A percentile compares a stretch with the other conserved stretches of the same genome.
phyloP scores from a whole-genome alignment of 164 flowering plant species.

The Santalum album region DNA sequence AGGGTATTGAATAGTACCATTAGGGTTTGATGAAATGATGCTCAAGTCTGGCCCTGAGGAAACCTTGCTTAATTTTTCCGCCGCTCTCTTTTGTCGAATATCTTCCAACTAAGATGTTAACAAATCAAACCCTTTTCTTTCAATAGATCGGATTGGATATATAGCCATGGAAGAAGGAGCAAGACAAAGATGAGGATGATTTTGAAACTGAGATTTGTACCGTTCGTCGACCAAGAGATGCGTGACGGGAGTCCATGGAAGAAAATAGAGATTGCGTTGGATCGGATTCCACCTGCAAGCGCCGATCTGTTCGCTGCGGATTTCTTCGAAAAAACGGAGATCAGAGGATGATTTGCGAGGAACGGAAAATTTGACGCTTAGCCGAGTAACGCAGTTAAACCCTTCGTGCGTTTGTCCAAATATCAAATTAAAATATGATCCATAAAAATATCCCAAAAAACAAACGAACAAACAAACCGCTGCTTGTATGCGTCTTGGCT shows the following conservation, averaged over 20 bases:
- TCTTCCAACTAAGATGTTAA: slow-evolving; percentile 59
- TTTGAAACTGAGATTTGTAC: slow-evolving; percentile 32
- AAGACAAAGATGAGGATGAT: too few relatives aligned
- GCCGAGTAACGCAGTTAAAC: too few relatives aligned
- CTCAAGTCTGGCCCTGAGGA: slow-evolving; percentile 69
- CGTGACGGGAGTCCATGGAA: slow-evolving; percentile 68
- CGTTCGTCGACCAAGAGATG: slow-evolving; percentile 79
- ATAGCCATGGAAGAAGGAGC: too few relatives aligned
- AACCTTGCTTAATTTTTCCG: slow-evolving; percentile 59
- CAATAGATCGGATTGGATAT: too few relatives aligned
- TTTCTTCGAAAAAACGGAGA: background rate
- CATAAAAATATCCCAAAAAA: too few relatives aligned
- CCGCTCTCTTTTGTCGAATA: slow-evolving; percentile 85
- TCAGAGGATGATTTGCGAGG: too few relatives aligned
- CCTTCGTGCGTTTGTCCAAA: too few relatives aligned
- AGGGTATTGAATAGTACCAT: slow-evolving; percentile 21
- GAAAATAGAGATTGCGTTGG: background rate
- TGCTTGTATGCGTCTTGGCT: too few relatives aligned
- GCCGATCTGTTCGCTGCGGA: background rate
- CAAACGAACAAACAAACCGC: too few relatives aligned
- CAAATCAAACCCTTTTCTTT: too few relatives aligned
- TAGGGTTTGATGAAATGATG: slow-evolving; percentile 22
- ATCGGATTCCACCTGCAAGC: background rate
- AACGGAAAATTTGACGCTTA: too few relatives aligned
- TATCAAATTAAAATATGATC: too few relatives aligned